Conservation (phyloP, 768 basidiomycete species). For the Collybia sp. region DNA sequence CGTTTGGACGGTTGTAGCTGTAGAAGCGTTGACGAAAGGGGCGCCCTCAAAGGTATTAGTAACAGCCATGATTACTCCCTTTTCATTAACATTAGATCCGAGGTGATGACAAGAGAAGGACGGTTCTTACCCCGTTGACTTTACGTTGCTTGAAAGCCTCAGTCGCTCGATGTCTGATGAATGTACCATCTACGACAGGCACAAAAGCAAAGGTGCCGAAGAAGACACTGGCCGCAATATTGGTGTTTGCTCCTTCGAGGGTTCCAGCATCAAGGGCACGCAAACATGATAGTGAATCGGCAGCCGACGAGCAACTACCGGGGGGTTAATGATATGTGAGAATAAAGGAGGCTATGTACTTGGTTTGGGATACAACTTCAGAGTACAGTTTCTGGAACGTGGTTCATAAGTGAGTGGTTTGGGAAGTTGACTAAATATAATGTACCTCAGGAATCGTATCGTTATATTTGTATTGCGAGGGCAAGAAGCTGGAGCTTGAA, state of each 20-base stretch:
- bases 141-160: constrained; percentile 26
- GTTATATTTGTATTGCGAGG: constrained; percentile 39
- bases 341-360: constrained; percentile 15
- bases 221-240: constrained; percentile 23
- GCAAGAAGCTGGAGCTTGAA: constrained; percentile 36
- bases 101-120: too few species aligned
- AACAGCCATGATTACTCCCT: constrained; percentile 27
- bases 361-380: constrained; percentile 21
- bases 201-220: constrained; percentile 29
- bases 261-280: constrained; percentile 21
- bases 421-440: background rate
- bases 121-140: constrained; percentile 32
- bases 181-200: constrained; percentile 42
- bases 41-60: constrained; percentile 33
- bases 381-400: constrained; percentile 20
- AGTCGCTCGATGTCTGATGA: constrained; percentile 35
- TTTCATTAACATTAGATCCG: too few species aligned
- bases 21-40: constrained; percentile 26
- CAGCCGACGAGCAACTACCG: constrained; percentile 25
- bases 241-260: constrained; percentile 25
- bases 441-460: constrained; percentile 29
- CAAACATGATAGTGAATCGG: constrained; percentile 33
- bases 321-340: background rate
- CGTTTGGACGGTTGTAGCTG: constrained; percentile 16
- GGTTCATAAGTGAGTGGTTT: background rate